Base-by-base conservation (phyloP, 805 yeast species). In the Candida takata region DNA sequence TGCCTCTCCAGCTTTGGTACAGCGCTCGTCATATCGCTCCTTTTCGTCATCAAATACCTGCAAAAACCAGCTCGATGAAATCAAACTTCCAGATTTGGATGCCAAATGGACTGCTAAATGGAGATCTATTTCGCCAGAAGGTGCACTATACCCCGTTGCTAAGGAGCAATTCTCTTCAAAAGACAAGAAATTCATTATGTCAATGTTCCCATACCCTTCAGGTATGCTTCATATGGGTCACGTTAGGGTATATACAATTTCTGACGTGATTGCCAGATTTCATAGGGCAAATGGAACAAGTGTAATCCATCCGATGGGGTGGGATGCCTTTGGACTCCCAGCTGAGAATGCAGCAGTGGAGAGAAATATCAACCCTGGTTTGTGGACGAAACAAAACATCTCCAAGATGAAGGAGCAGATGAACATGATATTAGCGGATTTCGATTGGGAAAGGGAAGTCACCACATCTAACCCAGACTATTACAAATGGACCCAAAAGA, bases 281-380 rank as follows among this genome's bases (percentile, higher is more conserved):
- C 73, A 84, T 45, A 66, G 92, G 44, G 70, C 84, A 60, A 73
- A 71, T 34, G 96, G 96, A 2, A 72, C 69, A 47, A 62, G 77
- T 26, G 95, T 90, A 11, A 67, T 90, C 3, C 95, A 92, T 54
- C 97, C 97, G 0, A 88, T 92, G 95, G 98, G 98, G 0, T 92
- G 97, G 97, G 98, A 92, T 65, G 95, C 97, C 0, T 92, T 92
- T 67, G 98, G 98, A 1, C 65, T 92, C 19, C 98, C 98, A 0
- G 98, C 98, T 1, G 98, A 92, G 56, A 92, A 92, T 57, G 98
- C 98, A 0, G 98, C 98, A 0, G 79, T 86, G 21, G 95, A 88
- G 56, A 63, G 95, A 42, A 76, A 77, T 1, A 68, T 85, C 10
- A 76, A 75, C 43, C 97, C 98, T 0, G 72, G 75, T 1, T 69